These are phyloP conservation scores for Colletotrichum plurivorum DNA, from an alignment of 2,329 filamentous ascomycete species.

Conservation along the genomic window DNA sequence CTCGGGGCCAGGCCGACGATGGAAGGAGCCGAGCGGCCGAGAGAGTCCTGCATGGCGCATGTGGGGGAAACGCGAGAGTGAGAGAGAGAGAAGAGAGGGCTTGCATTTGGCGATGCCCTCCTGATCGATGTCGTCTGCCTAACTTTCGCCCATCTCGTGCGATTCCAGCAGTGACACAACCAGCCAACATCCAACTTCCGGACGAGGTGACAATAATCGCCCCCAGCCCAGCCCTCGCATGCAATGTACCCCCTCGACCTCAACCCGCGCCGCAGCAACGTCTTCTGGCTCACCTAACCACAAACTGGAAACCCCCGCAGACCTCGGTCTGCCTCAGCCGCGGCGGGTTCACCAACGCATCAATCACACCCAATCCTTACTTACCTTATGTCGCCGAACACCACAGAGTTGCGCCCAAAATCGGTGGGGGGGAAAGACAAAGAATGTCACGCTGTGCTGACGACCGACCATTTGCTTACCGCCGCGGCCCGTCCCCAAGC, in stretches of 20 bases:
- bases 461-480: constrained; percentile 13
- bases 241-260: no score
- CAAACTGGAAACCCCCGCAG: not conserved
- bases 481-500: constrained; percentile 37
- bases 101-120: not conserved
- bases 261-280: constrained; percentile 4
- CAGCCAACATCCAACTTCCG: constrained; percentile 4
- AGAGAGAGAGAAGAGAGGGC: not conserved
- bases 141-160: constrained; percentile 5
- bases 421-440: constrained; percentile 6
- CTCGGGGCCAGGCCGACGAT: constrained; percentile 1
- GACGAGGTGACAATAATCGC: constrained; percentile 5
- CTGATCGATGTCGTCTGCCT: constrained; percentile 15
- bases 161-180: not conserved
- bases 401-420: not conserved
- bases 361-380: constrained; percentile 29
- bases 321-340: constrained; percentile 33
- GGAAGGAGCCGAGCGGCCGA: not conserved
- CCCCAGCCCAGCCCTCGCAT: not conserved
- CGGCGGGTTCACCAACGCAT: constrained; percentile 35
- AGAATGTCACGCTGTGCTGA: constrained; percentile 36
- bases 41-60: not conserved
- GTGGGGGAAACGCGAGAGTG: not conserved
- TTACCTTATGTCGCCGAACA: not conserved
- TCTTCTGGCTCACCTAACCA: constrained; percentile 18